Base-by-base conservation (phyloP, 2,329 filamentous ascomycete genomes). In the Fusarium nurragi region DNA sequence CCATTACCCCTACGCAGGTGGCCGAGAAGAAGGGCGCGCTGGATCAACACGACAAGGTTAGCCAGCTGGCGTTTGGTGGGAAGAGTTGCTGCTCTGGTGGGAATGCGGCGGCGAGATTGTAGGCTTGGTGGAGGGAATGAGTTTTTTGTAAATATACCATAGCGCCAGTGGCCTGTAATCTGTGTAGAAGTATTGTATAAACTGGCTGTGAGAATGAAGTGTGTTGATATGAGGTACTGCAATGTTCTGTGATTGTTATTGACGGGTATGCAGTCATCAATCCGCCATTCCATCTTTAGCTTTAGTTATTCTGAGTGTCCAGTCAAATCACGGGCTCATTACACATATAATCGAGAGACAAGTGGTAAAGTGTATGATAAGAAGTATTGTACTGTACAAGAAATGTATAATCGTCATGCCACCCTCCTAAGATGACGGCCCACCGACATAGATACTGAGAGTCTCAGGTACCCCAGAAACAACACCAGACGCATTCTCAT, bases 401-500 rank as follows among this genome's bases (percentile, higher is more conserved):
- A 60, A 60, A 18, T 22, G 3, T 21, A 53, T 37, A 41, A 21
- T 19, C n/a, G n/a, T 1, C 1, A 7, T 4, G 3, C 16, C 12
- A 13, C 3, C 5, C 5, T 6, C 28, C 34, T 60, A 26, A 13
- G 43, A 46, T 7, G 63, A 57, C 4, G 69, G 69, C 4, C 54
- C 69, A 18, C 69, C 69, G 30, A 71, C 47, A 16, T 59, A 77
- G 19, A 79, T 65, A 2, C 69, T 75, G 54, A 78, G 54, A 13
- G 45, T 65, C 4, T 71, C 54, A 0, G 73, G 71, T 11, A 45
- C 56, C 1, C 65, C 69, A 2, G 74, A 74, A 16, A 79, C 71
- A 14, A 72, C 59, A 0, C 77, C 78, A 2, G 78, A 78, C 4
- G 84, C 83, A 71, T 89, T 85, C 63, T 81, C 77, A 25, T 82